Base-by-base conservation (phyloP, 176 grass and related monocot species). In the Luzula sylvatica region DNA sequence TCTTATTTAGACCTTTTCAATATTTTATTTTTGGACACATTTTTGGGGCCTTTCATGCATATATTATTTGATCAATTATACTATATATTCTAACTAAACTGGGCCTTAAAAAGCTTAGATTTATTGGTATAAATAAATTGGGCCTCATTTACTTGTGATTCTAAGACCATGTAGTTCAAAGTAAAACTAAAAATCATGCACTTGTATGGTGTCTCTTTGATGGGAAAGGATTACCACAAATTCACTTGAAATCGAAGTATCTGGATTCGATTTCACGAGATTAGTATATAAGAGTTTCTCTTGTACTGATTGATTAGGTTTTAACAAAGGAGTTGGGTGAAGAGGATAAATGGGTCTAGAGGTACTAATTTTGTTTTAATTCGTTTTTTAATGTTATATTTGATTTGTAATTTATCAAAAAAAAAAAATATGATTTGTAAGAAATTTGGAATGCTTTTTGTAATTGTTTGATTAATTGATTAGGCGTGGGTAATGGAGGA, bases 401-500 rank as follows among this genome's bases (percentile, higher is more conserved):
- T 46, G 22, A 46, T 25, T 18, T n/a, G n/a, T n/a, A n/a, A n/a
- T n/a, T n/a, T n/a, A n/a, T n/a, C n/a, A n/a, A n/a, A n/a, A n/a
- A n/a, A n/a, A n/a, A n/a, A n/a, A n/a, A n/a, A n/a, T n/a, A n/a
- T n/a, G n/a, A n/a, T n/a, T n/a, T 63, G 15, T 27, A 27, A 16
- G 38, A 25, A 46, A 26, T 11, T 46, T 20, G 16, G 21, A n/a
- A n/a, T n/a, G n/a, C n/a, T n/a, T n/a, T n/a, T n/a, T n/a, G n/a
- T n/a, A n/a, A n/a, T n/a, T n/a, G n/a, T n/a, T n/a, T n/a, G n/a
- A n/a, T n/a, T n/a, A n/a, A n/a, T 20, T 15, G 24, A 62, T 18
- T 67, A 96, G 85, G 78, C 43, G 23, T 96, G 85, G 85, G 45
- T 89, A 18, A 56, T 96, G 48, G 92, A 75, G 68, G 75, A 89